Base-by-base conservation (phyloP, 495 filamentous ascomycete species). In the Aspergillus carlsbadensis region DNA sequence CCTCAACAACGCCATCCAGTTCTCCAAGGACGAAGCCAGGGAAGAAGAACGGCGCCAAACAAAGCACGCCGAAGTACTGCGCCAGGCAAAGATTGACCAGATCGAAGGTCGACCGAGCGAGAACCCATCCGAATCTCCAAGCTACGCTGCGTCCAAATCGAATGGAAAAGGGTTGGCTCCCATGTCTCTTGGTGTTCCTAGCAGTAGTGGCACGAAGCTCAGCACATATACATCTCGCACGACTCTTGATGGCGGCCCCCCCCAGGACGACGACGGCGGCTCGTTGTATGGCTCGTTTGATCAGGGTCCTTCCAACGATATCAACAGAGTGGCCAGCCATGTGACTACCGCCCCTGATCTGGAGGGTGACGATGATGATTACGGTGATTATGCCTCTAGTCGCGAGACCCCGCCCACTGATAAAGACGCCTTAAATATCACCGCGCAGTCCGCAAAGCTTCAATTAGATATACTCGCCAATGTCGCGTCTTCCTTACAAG, bases 1-100 rank as follows among this genome's bases (percentile, higher is more conserved):
- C 10, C 78, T 98, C 53, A 98, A 98, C 72, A 98, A 98, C 71
- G 92, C 94, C 24, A 98, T 98, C 50, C 94, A 97, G 69, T 97
- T 90, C 88, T 85, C 90, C 52, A 98, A 98, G 69, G 94, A 98
- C 65, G 95, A 98, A 71, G 92, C 91, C 6, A 91, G 87, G 61
- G 88, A 92, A 67, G 92, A 96, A 62, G 90, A 96, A 57, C 82
- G 75, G 49, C 83, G 88, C 53, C 85, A 85, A 34, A 81, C 81
- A 24, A 85, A 83, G 33, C 87, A 88, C 65, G 86, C 85, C 1
- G 90, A 95, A 63, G 77, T 86, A 18, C 70, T 97, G 40, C 85
- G 87, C 60, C 84, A 91, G 65, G 89, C 91, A 18, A 87, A 86
- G 61, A 80, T 84, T 20, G 84, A 86, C 18, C 80, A 84, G 62